A percentile compares a stretch with the other conserved stretches of the same genome.
Conservation (phyloP, 805 yeast species). For the Jamesozyma rosinii region DNA sequence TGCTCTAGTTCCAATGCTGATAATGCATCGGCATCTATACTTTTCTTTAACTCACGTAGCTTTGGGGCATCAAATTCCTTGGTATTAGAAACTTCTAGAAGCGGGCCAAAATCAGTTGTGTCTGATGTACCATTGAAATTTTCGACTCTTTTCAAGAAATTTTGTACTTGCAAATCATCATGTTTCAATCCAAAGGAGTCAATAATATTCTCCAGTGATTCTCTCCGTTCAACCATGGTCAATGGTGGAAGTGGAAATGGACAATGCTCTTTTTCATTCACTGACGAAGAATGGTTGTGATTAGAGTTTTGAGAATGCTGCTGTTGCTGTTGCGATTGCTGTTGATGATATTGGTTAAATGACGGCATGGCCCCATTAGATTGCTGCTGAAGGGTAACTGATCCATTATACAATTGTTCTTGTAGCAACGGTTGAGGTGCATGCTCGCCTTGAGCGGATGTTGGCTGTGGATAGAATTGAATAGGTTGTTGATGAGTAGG, state of each 20-base stretch:
- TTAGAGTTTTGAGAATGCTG: background rate
- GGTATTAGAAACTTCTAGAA: conserved; percentile 59
- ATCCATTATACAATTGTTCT: conserved; percentile 28
- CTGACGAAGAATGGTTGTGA: conserved; percentile 4
- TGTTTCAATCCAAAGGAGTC: conserved; percentile 17
- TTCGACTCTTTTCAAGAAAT: conserved; percentile 38
- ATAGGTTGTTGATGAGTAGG: conserved; percentile 29
- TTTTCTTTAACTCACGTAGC: conserved; percentile 76
- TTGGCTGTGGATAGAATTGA: conserved; percentile 5
- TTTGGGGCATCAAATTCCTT: conserved; percentile 83
- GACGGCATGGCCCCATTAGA: conserved; percentile 28
- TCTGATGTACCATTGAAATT: conserved; percentile 39
- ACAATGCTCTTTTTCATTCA: conserved; percentile 27
- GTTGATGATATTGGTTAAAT: conserved; percentile 21
- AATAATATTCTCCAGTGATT: conserved; percentile 14
- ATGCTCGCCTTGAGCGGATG: conserved; percentile 1
- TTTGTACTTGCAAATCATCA: conserved; percentile 29
- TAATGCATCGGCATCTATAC: conserved; percentile 46
- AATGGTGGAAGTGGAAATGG: conserved; percentile 32
- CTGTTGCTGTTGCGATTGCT: conserved; percentile 4
- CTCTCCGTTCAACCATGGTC: conserved; percentile 11
- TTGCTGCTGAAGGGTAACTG: conserved; percentile 27
- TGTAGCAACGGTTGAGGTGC: conserved; percentile 24
- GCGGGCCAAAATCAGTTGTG: conserved; percentile 52
- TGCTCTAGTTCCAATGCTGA: conserved; percentile 65